phyloP scores from a whole-genome alignment of 2,329 filamentous ascomycete species.

The Coniella lustricola region DNA sequence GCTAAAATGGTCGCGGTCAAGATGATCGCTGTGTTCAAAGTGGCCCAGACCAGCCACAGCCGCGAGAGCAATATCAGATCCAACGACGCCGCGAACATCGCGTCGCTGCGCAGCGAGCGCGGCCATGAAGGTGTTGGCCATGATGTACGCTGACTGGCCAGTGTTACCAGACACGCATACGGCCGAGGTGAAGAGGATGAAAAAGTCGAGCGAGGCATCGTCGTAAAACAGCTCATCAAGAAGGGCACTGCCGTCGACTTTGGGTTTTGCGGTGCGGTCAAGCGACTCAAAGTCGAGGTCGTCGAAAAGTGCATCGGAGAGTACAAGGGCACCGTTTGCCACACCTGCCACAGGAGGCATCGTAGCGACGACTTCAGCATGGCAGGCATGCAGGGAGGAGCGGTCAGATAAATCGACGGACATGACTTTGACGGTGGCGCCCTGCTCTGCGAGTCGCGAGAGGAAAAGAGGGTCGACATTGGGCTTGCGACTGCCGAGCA shows the following conservation, averaged over 20 bases:
- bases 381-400: background rate
- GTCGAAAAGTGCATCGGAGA: slow-evolving; percentile 5
- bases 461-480: slow-evolving; percentile 25
- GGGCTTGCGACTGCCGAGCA: slow-evolving; percentile 32
- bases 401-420: background rate
- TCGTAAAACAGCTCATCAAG: slow-evolving; percentile 11
- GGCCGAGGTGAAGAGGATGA: slow-evolving; percentile 25
- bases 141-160: slow-evolving; percentile 35
- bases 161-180: slow-evolving; percentile 20
- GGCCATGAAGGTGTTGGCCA: slow-evolving; percentile 34
- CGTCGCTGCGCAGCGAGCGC: slow-evolving; percentile 28
- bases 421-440: slow-evolving; percentile 10
- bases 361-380: background rate
- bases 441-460: slow-evolving; percentile 14
- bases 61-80: slow-evolving; percentile 31
- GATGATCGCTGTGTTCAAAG: slow-evolving; percentile 19
- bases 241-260: slow-evolving; percentile 20
- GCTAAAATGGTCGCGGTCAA: background rate
- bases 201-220: slow-evolving; percentile 20
- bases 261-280: slow-evolving; percentile 19
- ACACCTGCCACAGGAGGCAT: slow-evolving; percentile 8
- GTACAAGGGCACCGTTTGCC: slow-evolving; percentile 12
- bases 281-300: slow-evolving; percentile 14
- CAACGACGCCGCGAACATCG: slow-evolving; percentile 28
- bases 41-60: slow-evolving; percentile 36